phyloP scores from a whole-genome alignment of 805 yeast species.

The Candida yuanshanica region DNA sequence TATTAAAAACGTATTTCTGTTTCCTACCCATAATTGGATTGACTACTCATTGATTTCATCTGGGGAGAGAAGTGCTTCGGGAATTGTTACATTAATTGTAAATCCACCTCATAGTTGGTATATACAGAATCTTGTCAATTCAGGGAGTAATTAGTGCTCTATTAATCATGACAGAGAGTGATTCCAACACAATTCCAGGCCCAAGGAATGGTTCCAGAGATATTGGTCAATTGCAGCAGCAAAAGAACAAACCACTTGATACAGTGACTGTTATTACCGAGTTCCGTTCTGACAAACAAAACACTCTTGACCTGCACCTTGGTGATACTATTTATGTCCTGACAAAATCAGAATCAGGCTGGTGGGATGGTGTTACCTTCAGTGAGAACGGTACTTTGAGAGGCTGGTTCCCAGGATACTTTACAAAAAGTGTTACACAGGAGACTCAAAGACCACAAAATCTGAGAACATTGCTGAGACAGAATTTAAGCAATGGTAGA shows the following conservation, averaged over 20 bases:
- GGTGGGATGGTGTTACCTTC: constrained; percentile 80
- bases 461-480: constrained; percentile 18
- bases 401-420: constrained; percentile 84
- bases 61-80: too few species aligned
- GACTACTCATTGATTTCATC: too few species aligned
- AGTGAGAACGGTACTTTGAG: constrained; percentile 33
- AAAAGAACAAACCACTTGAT: constrained; percentile 35
- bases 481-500: constrained; percentile 25
- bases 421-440: constrained; percentile 34
- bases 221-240: background rate
- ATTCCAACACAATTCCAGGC: background rate
- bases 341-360: constrained; percentile 56
- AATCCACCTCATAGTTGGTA: too few species aligned
- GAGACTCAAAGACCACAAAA: constrained; percentile 12
- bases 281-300: constrained; percentile 46
- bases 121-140: too few species aligned
- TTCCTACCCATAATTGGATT: too few species aligned
- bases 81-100: too few species aligned
- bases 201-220: background rate
- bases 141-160: background rate
- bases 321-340: constrained; percentile 72
- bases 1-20: too few species aligned
- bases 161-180: background rate
- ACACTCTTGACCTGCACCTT: constrained; percentile 45
- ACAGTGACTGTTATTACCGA: constrained; percentile 56